Conservation (phyloP, 306 rosid species). For the Lathyrus tuberosus region DNA sequence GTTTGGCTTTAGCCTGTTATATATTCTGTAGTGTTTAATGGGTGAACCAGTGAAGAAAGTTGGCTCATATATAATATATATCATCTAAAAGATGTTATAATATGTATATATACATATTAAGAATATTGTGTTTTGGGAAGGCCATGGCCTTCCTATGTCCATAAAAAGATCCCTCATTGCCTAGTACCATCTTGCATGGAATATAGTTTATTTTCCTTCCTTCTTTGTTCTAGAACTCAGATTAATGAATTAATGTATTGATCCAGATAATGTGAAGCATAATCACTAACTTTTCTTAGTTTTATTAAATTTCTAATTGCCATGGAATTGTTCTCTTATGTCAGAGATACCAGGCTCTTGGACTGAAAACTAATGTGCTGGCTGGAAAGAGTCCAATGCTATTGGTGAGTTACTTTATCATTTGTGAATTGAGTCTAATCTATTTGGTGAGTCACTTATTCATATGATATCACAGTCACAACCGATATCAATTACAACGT, state of each 20-base stretch:
- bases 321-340: slow-evolving; percentile 39
- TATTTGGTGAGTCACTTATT: slow-evolving; percentile 39
- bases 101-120: too few species aligned
- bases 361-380: slow-evolving; percentile 60
- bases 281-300: not conserved
- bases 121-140: too few species aligned
- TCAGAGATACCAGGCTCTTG: slow-evolving; percentile 70
- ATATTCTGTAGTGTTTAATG: slow-evolving; percentile 1
- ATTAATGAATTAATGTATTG: not conserved
- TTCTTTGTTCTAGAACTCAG: slow-evolving; percentile 1
- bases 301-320: slow-evolving; percentile 29
- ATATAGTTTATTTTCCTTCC: not conserved
- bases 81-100: too few species aligned
- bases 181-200: slow-evolving; percentile 27
- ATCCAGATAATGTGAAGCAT: slow-evolving; percentile 24
- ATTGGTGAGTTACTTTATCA: slow-evolving; percentile 56
- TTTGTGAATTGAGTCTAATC: slow-evolving; percentile 23
- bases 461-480: slow-evolving; percentile 61
- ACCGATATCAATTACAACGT: too few species aligned
- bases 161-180: not conserved
- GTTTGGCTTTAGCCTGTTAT: slow-evolving; percentile 28
- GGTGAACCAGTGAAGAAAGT: slow-evolving; percentile 1
- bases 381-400: slow-evolving; percentile 92
- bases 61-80: not conserved
- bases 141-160: too few species aligned